phyloP scores from a whole-genome alignment of 2,329 filamentous ascomycete genomes.

The Colletotrichum gloeosporioides region DNA sequence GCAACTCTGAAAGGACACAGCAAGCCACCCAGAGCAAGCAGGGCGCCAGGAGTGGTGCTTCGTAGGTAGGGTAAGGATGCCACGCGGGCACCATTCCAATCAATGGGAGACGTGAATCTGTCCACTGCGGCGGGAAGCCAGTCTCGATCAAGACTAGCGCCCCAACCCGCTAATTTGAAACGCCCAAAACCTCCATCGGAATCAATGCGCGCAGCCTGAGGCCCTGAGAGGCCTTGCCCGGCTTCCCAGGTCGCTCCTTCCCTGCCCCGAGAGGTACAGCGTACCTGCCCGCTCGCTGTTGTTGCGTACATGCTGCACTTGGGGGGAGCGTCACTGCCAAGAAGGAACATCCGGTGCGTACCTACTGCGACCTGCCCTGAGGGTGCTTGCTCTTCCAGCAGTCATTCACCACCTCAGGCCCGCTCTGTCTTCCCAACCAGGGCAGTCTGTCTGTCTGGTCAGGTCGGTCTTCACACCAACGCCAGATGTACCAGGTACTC shows the following conservation, averaged over 20 bases:
- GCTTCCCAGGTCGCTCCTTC: background rate
- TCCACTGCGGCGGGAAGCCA: slow-evolving; percentile 4
- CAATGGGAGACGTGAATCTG: slow-evolving; percentile 22
- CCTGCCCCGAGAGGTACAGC: background rate
- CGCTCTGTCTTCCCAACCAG: background rate
- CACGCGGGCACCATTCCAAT: slow-evolving; percentile 15
- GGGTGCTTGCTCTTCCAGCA: background rate
- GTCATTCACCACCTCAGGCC: background rate
- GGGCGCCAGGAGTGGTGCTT: background rate
- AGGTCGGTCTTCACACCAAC: background rate
- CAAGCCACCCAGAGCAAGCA: background rate
- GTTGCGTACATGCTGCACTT: background rate
- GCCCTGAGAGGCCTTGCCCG: background rate
- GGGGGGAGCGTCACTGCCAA: background rate
- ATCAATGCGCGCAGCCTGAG: slow-evolving; percentile 20
- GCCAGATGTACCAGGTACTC: background rate
- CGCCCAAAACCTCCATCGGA: slow-evolving; percentile 22
- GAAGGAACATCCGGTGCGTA: background rate
- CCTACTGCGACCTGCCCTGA: background rate
- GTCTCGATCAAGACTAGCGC: slow-evolving; percentile 17
- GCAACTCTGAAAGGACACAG: background rate
- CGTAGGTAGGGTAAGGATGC: background rate
- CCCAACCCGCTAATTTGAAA: slow-evolving; percentile 24
- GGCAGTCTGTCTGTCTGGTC: background rate
- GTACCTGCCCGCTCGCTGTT: background rate